Conservation (phyloP, 352 stramenopile genomes). For the Globisporangium perplexum region DNA sequence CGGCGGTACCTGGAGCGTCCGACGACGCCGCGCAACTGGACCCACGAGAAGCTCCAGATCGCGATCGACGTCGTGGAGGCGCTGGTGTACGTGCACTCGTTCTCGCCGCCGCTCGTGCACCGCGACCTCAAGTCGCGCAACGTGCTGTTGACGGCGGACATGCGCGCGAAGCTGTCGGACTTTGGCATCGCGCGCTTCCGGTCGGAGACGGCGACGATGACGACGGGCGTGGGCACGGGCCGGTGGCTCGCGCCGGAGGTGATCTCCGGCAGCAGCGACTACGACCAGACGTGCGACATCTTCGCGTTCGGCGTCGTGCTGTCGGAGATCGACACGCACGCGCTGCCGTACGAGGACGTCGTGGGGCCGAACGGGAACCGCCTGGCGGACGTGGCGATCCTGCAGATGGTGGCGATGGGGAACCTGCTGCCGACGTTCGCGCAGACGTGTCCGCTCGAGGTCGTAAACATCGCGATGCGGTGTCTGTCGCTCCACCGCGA, state of each 20-base stretch:
- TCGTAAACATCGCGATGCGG: slow-evolving; percentile 29
- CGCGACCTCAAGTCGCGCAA: slow-evolving; percentile 38
- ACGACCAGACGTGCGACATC: slow-evolving; percentile 29
- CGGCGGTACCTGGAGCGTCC: slow-evolving; percentile 28
- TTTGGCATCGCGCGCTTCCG: slow-evolving; percentile 30
- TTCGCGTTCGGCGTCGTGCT: slow-evolving; percentile 13
- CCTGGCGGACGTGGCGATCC: slow-evolving; percentile 36
- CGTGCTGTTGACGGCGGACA: slow-evolving; percentile 22
- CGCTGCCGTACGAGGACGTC: no score
- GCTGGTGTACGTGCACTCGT: slow-evolving; percentile 45
- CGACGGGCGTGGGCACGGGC: no score
- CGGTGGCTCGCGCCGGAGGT: slow-evolving; percentile 30
- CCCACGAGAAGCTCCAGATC: slow-evolving; percentile 29
- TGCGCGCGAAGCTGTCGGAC: slow-evolving; percentile 30
- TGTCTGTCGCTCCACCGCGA: slow-evolving; percentile 33
- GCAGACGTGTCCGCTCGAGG: slow-evolving; percentile 25
- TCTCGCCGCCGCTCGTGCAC: slow-evolving; percentile 28
- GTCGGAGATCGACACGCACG: no score
- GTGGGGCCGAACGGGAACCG: slow-evolving; percentile 19
- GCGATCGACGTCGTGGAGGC: slow-evolving; percentile 27
- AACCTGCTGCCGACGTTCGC: slow-evolving; percentile 36
- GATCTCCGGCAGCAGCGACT: slow-evolving; percentile 28
- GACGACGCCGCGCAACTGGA: slow-evolving; percentile 21
- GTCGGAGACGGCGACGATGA: no score
- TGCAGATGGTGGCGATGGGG: slow-evolving; percentile 47